Base-by-base conservation (phyloP, 176 grass and related monocot species). In the Ananas comosus region DNA sequence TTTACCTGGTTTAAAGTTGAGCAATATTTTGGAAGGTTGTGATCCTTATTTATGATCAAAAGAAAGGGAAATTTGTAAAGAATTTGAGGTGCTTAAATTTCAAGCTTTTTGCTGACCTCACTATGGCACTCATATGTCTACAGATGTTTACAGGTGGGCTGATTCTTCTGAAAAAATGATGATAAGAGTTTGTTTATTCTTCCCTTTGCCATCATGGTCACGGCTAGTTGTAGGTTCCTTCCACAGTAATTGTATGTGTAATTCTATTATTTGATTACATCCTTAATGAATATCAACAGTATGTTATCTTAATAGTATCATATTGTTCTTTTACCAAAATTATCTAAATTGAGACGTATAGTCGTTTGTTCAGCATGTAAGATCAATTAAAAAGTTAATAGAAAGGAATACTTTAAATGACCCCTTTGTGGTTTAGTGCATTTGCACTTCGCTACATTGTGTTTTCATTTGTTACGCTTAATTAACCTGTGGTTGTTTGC, bases 171-270 rank as follows among this genome's bases (percentile, higher is more conserved):
- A 79, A 64, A 88, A 88, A 74, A 99, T 99, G 94, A 72, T 83
- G 67, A 79, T 85, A 4, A 90, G 89, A 81, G 84, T 90, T 67
- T 99, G 82, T 78, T 88, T 99, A 75, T 93, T 93, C 74, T 99
- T 99, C 69, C 89, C 89, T 47, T 59, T 99, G 69, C 82, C 82
- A 51, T 90, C 94, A 63, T 93, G 83, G 89, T 78, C 80, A 82
- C 83, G 59, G 48, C 51, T 86, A 76, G 74, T 67, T 2, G 94
- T 99, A 90, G 77, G 94, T 78, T 3, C 11, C 9, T 22, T 13
- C 17, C 2, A 9, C 33, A 3, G 49, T 23, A 66, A 3, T 53
- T n/a, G 1, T 14, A 27, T 27, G 25, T 27, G 25, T 27, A 27
- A 27, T 7, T 42, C 33, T 42, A 42, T 42, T 42, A 42, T 42